Base-by-base conservation (phyloP, 345 rosid genomes). In the Melastoma malabathricum region DNA sequence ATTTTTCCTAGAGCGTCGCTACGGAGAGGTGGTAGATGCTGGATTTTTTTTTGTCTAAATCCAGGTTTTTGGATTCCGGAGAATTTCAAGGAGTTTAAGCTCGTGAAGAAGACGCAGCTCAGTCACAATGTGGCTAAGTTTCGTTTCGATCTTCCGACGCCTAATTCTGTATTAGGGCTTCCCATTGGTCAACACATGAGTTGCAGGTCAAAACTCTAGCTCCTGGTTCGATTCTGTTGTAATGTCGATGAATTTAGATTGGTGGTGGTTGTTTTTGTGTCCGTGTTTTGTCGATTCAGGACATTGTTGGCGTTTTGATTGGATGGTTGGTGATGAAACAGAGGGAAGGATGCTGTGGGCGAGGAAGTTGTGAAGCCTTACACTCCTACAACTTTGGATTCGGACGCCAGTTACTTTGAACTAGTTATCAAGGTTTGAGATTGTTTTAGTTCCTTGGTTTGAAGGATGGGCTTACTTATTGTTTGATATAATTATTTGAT, bases 351-450 rank as follows among this genome's bases (percentile, higher is more conserved):
- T 64, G 52, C 67, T 58, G 60, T 44, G 0, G 79, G 75, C 12
- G 78, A 70, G 52, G 75, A 75, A 46, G 84, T 75, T 31, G 43
- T 62, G 18, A 78, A 59, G 44, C 58, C 84, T 17, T 70, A 75
- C 55, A 75, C 84, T 41, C 84, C 75, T 44, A 72, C 76, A 45
- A 72, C 84, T 46, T 55, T 78, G 72, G 84, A 78, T 59, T 75
- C 84, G 16, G 84, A 72, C 62, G 29, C 68, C 70, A 81, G 84
- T 18, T 59, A 52, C 58, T 78, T 78, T 45, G 84, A 78, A 31
- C 44, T 78, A 44, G 81, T 78, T 53, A 73, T 78, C 43, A 75
- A 78, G 78, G 81, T 75, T 51, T 15, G 48, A 23, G 14, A 51
- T 47, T 31, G 38, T 31, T 31, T 31, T 31, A 31, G 9, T 5